A percentile compares a stretch with the other conserved stretches of the same genome.
These are phyloP conservation scores for Macrocybe gigantea DNA, from an alignment of 768 basidiomycete species.

Conservation along the genomic window DNA sequence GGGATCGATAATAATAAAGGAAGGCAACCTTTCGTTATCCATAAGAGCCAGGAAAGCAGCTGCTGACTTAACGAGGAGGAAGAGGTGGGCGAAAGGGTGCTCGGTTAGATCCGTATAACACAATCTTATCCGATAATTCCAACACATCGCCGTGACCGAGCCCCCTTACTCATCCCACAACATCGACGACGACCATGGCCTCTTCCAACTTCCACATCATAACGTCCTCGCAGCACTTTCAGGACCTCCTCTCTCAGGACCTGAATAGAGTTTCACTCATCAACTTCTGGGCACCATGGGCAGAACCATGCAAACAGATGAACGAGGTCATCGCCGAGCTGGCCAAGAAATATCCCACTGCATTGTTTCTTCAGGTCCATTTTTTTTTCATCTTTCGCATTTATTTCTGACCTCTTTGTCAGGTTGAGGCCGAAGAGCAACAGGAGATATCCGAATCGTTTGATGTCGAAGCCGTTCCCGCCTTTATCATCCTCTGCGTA, in stretches of 20 bases:
- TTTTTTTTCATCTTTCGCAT: neutral
- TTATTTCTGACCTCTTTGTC: neutral
- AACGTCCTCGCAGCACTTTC: constrained; percentile 65
- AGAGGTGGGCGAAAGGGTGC: neutral
- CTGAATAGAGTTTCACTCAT: constrained; percentile 79
- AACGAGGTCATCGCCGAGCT: constrained; percentile 73
- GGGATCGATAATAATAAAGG: no score
- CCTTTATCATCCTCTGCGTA: constrained; percentile 78
- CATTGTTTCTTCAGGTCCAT: constrained; percentile 72
- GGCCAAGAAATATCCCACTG: constrained; percentile 58
- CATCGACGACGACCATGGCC: constrained; percentile 11
- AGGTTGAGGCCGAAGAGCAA: constrained; percentile 83
- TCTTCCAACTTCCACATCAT: constrained; percentile 33
- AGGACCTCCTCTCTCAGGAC: constrained; percentile 67
- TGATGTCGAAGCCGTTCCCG: constrained; percentile 84
- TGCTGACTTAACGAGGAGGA: no score
- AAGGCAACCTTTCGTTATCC: no score
- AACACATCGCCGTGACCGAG: neutral
- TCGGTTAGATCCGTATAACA: constrained; percentile 13
- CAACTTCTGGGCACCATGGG: constrained; percentile 95
- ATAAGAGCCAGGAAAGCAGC: no score
- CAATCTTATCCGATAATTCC: constrained; percentile 14
- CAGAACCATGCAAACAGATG: constrained; percentile 86
- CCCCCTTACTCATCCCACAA: constrained; percentile 11
- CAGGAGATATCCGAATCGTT: constrained; percentile 89